phyloP scores from a whole-genome alignment of 2,329 filamentous ascomycete species.

The Phyllosticta citriasiana region DNA sequence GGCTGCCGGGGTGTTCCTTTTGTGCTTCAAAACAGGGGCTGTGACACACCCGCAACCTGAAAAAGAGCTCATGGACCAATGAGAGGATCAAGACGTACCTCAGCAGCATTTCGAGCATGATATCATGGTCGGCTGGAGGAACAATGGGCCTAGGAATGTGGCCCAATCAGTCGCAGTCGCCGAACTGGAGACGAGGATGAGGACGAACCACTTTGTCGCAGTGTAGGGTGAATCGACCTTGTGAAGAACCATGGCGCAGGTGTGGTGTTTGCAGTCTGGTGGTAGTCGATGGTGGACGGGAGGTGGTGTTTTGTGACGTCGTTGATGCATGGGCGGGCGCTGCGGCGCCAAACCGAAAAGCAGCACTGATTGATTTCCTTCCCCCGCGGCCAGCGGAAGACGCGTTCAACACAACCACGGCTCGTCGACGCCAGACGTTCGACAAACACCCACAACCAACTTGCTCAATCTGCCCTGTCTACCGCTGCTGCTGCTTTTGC shows the following conservation, averaged over 20 bases:
- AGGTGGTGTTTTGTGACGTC: too few species aligned
- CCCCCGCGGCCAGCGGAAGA: too few species aligned
- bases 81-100: not conserved
- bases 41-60: not conserved
- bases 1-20: not conserved
- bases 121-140: conserved; percentile 47
- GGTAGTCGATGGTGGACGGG: too few species aligned
- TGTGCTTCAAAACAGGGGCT: not conserved
- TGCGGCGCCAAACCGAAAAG: too few species aligned
- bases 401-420: too few species aligned
- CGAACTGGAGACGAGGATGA: not conserved
- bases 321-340: too few species aligned
- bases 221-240: conserved; percentile 59
- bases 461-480: too few species aligned
- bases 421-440: too few species aligned
- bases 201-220: conserved; percentile 46
- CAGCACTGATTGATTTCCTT: too few species aligned
- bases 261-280: too few species aligned
- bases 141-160: conserved; percentile 48
- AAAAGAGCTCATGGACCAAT: not conserved
- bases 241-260: conserved; percentile 34
- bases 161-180: not conserved
- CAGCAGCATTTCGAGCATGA: conserved; percentile 52
- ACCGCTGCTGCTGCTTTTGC: not conserved
- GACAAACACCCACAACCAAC: too few species aligned